These are phyloP conservation scores for Cucumis melo DNA, from an alignment of 306 rosid species.

Conservation along the genomic window DNA sequence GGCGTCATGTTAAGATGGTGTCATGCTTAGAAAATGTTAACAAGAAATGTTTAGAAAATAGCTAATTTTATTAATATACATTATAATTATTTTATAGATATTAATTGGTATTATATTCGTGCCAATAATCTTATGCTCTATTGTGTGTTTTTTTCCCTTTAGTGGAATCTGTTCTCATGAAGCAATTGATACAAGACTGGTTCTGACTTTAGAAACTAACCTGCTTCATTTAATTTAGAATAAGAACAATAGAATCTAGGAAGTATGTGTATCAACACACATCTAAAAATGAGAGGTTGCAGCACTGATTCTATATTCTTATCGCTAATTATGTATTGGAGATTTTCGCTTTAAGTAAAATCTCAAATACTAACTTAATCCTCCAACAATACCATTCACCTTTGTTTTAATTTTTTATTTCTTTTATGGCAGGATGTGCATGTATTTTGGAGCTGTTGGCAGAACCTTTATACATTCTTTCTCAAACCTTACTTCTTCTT, in stretches of 20 bases:
- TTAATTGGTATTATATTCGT: neutral
- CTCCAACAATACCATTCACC: neutral
- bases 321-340: neutral
- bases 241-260: neutral
- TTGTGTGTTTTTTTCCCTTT: neutral
- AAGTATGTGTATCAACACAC: neutral
- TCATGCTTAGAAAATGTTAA: no score
- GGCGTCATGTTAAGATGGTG: no score
- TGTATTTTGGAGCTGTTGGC: constrained; percentile 92
- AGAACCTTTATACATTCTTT: constrained; percentile 80
- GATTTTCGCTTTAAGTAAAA: neutral
- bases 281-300: neutral
- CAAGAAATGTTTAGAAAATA: no score
- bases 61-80: no score
- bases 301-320: neutral
- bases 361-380: neutral
- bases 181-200: neutral
- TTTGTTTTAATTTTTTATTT: constrained; percentile 4
- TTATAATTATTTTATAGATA: neutral
- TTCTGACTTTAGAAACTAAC: neutral
- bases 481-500: constrained; percentile 81
- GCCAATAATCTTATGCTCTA: neutral
- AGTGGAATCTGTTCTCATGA: neutral
- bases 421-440: constrained; percentile 55
- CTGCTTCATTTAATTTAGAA: neutral